Base-by-base conservation (phyloP, 1,284 basidiomycete genomes). In the Naganishia cerealis region DNA sequence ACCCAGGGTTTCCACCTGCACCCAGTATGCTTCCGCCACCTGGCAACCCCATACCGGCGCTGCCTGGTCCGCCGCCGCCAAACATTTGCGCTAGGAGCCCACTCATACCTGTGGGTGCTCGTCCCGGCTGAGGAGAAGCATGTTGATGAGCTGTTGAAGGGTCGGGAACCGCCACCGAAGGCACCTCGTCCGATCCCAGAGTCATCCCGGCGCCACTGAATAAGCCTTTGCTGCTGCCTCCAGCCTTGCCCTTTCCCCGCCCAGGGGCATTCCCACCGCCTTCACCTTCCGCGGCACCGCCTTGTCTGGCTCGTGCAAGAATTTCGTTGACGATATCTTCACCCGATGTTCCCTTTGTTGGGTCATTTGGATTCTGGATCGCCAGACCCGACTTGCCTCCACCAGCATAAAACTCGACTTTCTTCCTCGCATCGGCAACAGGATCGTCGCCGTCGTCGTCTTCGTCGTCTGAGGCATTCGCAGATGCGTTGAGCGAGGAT, bases 171-270 rank as follows among this genome's bases (percentile, higher is more conserved):
- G 82, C 87, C 12, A 83, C 75, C 68, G 89, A 90, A 13, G 88
- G 87, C 0, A 88, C 84, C 24, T 94, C 91, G 67, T 94, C 92
- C 33, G 89, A 88, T 1, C 93, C 94, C n/a, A 97, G 83, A 0
- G 84, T 90, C 77, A 94, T 86, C 2, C 92, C 94, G 2, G 87
- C 84, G 1, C 92, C 92, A 56, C 80, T 76, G 76, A 91, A 92
- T 1, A 78, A 72, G 38, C 21, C 53, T 13, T 39, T n/a, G n/a
- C 21, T 48, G 26, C n/a, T 43, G 39, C 26, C 50, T 16, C 46
- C 39, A 15, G 42, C n/a, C 21, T 48, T 63, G 39, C 38, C 33
- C 13, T 36, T 55, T 26, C 40, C 62, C 7, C n/a, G 53, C 6
- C 54, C 43, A 16, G 53, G 39, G 5, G 42, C 42, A 40, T 40